Evolutionary conservation across 441 rosid genomes (phyloP).

Genomic region (Pelargonium cotyledonis): DNA sequence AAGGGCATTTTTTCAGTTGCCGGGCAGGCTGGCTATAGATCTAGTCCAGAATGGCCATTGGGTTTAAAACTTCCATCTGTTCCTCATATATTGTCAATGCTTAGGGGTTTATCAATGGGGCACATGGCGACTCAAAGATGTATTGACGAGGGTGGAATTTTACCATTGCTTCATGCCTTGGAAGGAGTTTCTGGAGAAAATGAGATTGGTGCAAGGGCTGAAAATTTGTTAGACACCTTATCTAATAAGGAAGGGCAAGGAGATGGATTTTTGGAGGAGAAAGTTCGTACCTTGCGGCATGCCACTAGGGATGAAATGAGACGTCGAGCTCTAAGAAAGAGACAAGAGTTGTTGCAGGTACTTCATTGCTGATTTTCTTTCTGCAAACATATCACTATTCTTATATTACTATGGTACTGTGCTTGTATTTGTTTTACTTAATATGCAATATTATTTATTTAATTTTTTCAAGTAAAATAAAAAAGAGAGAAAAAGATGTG

Average conservation of each 20-base stretch:
- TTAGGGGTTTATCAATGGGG: slow-evolving; percentile 97
- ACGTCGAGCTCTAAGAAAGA: slow-evolving; percentile 81
- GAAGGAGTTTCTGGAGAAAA: slow-evolving; percentile 98
- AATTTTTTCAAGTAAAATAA: slow-evolving; percentile 1
- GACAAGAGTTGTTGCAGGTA: slow-evolving; percentile 94
- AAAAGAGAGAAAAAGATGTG: not conserved
- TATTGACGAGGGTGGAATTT: slow-evolving; percentile 81
- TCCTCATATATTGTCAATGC: slow-evolving; percentile 88
- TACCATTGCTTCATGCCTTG: slow-evolving; percentile 91
- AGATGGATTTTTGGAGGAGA: slow-evolving; percentile 90
- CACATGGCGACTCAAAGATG: slow-evolving; percentile 86
- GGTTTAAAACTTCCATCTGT: slow-evolving; percentile 87
- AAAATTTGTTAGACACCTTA: slow-evolving; percentile 90
- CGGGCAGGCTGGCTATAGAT: slow-evolving; percentile 72
- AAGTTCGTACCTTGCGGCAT: slow-evolving; percentile 66
- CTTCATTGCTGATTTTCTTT: slow-evolving; percentile 5
- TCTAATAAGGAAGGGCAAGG: slow-evolving; percentile 93
- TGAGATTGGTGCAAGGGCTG: slow-evolving; percentile 98
- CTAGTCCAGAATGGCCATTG: slow-evolving; percentile 64
- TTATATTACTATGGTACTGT: not conserved
- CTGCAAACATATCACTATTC: slow-evolving; percentile 10
- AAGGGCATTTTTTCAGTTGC: slow-evolving; percentile 72
- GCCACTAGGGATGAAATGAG: slow-evolving; percentile 98
- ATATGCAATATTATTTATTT: not conserved
- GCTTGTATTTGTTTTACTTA: not conserved